A percentile compares a stretch with the other conserved stretches of the same genome.
phyloP scores from a whole-genome alignment of 257 asterid genomes.

The Przewalskia tangutica region DNA sequence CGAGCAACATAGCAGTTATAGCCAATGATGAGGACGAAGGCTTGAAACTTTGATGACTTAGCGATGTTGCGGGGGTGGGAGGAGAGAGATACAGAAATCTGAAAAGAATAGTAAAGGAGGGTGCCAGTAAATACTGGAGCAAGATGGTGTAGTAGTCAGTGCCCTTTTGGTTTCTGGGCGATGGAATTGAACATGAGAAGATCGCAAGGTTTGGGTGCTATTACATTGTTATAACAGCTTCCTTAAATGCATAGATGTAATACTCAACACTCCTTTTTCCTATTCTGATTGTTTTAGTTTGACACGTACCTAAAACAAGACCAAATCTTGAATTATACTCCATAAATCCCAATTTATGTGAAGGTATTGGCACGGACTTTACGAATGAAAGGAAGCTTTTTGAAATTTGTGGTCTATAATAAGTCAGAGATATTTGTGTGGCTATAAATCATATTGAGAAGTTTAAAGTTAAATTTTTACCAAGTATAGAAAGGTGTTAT shows the following conservation, averaged over 20 bases:
- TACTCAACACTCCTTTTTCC: not conserved
- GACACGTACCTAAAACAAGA: not conserved
- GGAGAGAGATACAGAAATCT: not conserved
- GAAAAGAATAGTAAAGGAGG: not conserved
- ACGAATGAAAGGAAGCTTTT: too few relatives aligned
- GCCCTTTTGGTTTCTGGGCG: not conserved
- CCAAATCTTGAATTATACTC: not conserved
- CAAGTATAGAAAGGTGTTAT: too few relatives aligned
- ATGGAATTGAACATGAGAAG: not conserved
- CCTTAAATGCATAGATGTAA: not conserved
- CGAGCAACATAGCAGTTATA: too few relatives aligned
- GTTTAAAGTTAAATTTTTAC: too few relatives aligned
- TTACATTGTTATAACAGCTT: not conserved
- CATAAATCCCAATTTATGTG: too few relatives aligned
- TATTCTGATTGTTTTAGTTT: not conserved
- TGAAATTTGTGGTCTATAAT: too few relatives aligned
- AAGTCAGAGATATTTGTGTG: too few relatives aligned
- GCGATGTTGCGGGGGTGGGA: not conserved
- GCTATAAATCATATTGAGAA: too few relatives aligned
- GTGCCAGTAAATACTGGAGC: not conserved
- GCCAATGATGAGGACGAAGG: not conserved
- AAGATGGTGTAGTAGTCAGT: not conserved
- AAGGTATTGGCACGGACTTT: too few relatives aligned
- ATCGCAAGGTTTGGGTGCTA: not conserved
- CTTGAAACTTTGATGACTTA: not conserved